Base-by-base conservation (phyloP, 2,329 filamentous ascomycete species). In the Zopfia rhizophila region DNA sequence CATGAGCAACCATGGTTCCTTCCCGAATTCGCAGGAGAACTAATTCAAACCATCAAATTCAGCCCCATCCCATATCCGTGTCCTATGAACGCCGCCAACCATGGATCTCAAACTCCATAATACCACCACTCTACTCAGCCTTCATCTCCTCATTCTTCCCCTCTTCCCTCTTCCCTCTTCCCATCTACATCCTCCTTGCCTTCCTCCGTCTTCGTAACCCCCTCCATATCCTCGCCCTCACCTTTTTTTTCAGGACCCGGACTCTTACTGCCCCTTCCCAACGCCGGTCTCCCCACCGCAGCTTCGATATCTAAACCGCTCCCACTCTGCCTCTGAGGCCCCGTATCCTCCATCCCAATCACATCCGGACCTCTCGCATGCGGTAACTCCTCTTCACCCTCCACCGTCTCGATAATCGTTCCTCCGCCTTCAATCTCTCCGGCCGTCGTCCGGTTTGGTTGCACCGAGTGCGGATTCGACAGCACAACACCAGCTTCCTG, bases 311-410 rank as follows among this genome's bases (percentile, higher is more conserved):
- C 53, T 19, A 72, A 51, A 10, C 32, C 30, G 3, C 17, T 11
- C 5, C 32, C 42, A 72, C 75, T 39, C 89, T 75, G 90, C 13
- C 74, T 73, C 90, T 79, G 92, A 7, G 89, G 86, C 0, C 94
- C 94, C 55, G 90, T 88, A 66, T 99, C 94, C 58, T 90, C 86
- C 48, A 91, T 85, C 4, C 92, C 93, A 38, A 97, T 88, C 58
- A 90, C 82, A 21, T 90, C 85, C 0, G 94, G 94, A 0, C 93
- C 93, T 28, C 91, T 82, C 0, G 89, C 91, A 71, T 96, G 91
- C 4, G 91, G 90, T 3, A 75, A 63, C 39, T 85, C 79, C 48
- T 90, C 87, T 42, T 75, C 74, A 6, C 68, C 71, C 48, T 73
- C 72, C 43, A 74, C 56, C 6, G 65, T 69, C 28, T 70, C 60